Percentiles rank a stretch among this genome's conserved stretches.
phyloP scores from a whole-genome alignment of 805 yeast genomes.

The Candida pseudofarinosa region DNA sequence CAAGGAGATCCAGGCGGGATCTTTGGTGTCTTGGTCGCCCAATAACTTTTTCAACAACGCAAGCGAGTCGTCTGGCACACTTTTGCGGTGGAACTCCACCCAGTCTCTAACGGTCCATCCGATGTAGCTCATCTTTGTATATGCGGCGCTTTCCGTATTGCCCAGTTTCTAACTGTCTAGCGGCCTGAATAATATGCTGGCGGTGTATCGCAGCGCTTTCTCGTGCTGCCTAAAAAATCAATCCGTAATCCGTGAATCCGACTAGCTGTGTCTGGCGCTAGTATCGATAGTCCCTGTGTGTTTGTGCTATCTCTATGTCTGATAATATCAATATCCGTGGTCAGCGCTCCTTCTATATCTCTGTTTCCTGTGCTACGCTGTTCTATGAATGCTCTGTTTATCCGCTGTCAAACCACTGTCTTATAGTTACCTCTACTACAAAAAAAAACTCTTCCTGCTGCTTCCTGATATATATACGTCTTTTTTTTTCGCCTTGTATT shows the following conservation, averaged over 20 bases:
- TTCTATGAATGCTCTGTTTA: neutral
- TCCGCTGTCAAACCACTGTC: neutral
- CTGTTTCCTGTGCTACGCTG: neutral
- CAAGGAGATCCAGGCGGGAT: slow-evolving; percentile 91
- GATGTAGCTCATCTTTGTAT: slow-evolving; percentile 18
- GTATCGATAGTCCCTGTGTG: no score
- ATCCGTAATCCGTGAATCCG: no score
- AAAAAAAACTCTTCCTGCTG: neutral
- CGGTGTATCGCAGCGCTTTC: no score
- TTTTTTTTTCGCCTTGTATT: neutral
- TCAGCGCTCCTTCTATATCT: neutral
- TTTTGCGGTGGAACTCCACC: slow-evolving; percentile 60
- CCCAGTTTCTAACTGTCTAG: no score
- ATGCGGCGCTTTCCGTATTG: neutral
- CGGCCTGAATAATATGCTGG: no score
- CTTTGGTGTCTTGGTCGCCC: slow-evolving; percentile 44
- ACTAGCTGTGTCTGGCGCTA: no score
- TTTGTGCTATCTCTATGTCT: no score
- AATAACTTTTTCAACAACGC: slow-evolving; percentile 44
- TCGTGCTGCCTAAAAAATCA: no score
- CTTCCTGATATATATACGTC: neutral
- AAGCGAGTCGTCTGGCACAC: slow-evolving; percentile 61
- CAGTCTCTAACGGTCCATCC: slow-evolving; percentile 87
- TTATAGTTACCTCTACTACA: neutral
- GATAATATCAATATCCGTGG: no score